Evolutionary conservation across 306 rosid genomes (phyloP).

Genomic region (Parietaria judaica): DNA sequence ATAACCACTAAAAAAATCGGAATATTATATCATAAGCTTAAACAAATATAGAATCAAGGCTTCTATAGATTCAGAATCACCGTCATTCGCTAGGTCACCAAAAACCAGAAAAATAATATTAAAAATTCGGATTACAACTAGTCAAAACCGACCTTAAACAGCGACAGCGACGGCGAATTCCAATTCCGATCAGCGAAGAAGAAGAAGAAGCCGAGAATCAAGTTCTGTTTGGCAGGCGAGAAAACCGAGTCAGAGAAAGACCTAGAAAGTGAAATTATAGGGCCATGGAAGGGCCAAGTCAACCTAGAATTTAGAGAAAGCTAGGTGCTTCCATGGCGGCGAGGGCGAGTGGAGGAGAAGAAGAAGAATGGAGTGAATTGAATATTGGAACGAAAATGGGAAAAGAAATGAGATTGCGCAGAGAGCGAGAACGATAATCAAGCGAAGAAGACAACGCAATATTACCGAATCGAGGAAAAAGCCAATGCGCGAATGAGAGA

Average conservation of each 20-base stretch:
- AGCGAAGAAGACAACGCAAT: conserved; percentile 11
- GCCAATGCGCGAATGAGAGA: conserved; percentile 19
- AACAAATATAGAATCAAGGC: conserved; percentile 32
- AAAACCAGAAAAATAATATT: conserved; percentile 32
- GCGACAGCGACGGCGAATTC: no score
- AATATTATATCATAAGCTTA: conserved; percentile 68
- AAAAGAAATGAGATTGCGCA: conserved; percentile 17
- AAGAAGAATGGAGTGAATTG: no score
- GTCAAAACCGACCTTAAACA: conserved; percentile 9
- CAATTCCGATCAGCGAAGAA: no score
- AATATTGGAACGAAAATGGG: neutral
- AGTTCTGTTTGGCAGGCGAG: conserved; percentile 20
- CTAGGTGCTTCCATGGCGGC: conserved; percentile 21
- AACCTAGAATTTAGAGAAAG: conserved; percentile 1
- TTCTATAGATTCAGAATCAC: conserved; percentile 34
- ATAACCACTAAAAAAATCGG: conserved; percentile 21
- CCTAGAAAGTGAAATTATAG: neutral
- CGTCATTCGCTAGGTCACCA: conserved; percentile 8
- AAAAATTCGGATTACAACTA: conserved; percentile 17
- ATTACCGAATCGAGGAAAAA: conserved; percentile 14
- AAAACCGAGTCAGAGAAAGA: conserved; percentile 14
- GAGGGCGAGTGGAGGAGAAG: conserved; percentile 16
- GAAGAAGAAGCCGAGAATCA: neutral
- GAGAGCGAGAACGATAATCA: conserved; percentile 16
- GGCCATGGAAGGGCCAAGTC: neutral